These are phyloP conservation scores for Globisporangium mamillatum DNA, from an alignment of 352 stramenopile genomes.

Conservation along the genomic window DNA sequence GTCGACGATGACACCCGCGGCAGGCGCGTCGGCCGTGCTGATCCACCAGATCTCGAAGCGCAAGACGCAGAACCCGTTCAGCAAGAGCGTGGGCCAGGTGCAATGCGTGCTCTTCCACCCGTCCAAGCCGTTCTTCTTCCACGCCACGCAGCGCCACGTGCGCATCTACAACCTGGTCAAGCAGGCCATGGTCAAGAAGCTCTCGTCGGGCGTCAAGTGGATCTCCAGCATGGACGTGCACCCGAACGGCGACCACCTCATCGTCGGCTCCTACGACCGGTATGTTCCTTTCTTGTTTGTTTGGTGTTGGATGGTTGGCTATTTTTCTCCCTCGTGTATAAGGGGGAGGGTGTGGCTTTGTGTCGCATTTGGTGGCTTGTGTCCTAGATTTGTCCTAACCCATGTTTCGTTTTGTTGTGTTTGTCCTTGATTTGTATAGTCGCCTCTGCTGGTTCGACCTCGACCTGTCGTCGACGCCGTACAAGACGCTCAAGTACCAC, in stretches of 20 bases:
- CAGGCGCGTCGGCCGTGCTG: conserved; percentile 89
- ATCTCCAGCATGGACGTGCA: conserved; percentile 99
- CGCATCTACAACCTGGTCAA: conserved; percentile 99
- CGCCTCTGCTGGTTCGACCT: conserved; percentile 99
- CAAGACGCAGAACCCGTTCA: conserved; percentile 96
- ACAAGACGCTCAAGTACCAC: conserved; percentile 99
- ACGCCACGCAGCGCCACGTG: conserved; percentile 98
- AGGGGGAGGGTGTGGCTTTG: neutral
- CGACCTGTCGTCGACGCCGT: conserved; percentile 96
- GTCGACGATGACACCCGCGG: conserved; percentile 90
- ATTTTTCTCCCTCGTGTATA: neutral
- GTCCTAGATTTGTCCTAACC: neutral
- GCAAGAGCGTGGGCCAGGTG: conserved; percentile 91
- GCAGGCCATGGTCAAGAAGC: conserved; percentile 96
- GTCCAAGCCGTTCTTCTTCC: conserved; percentile 99
- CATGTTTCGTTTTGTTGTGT: neutral
- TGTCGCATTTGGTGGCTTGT: neutral
- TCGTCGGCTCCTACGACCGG: conserved; percentile 97
- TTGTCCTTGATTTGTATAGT: conserved; percentile 15
- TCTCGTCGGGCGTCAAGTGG: conserved; percentile 98
- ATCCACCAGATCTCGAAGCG: conserved; percentile 99
- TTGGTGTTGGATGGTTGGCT: neutral
- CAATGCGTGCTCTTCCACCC: conserved; percentile 98
- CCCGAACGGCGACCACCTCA: conserved; percentile 97
- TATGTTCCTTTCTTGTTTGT: conserved; percentile 17